Percentiles rank a stretch among this genome's conserved stretches.
Conservation (phyloP, 139 green algal genomes). For the Picochlorum sp. region DNA sequence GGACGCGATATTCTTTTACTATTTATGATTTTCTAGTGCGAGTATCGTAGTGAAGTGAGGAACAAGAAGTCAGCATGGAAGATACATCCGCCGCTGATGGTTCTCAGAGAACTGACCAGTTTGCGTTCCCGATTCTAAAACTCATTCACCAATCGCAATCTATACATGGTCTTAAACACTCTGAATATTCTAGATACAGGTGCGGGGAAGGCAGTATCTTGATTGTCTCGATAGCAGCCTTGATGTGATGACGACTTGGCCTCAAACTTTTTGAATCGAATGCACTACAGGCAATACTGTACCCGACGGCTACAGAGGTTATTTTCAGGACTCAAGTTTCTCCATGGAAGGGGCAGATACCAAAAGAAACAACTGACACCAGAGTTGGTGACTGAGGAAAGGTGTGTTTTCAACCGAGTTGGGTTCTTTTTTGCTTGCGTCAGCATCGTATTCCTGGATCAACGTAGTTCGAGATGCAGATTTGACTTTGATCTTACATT, state of each 20-base stretch:
- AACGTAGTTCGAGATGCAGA: neutral
- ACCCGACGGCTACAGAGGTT: slow-evolving; percentile 52
- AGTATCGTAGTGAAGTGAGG: too few species aligned
- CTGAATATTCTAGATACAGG: slow-evolving; percentile 29
- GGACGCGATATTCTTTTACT: too few species aligned
- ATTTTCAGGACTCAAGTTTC: slow-evolving; percentile 71
- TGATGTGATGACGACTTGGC: neutral
- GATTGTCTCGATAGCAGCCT: neutral
- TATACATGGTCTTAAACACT: slow-evolving; percentile 24
- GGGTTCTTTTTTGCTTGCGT: neutral
- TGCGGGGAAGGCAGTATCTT: neutral
- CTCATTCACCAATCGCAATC: slow-evolving; percentile 7
- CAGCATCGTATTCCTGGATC: neutral
- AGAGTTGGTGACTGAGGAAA: slow-evolving; percentile 44
- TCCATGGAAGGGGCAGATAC: slow-evolving; percentile 77
- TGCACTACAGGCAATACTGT: slow-evolving; percentile 72
- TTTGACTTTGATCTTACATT: neutral
- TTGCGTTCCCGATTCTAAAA: neutral
- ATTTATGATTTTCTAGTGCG: too few species aligned
- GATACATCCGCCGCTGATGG: neutral
- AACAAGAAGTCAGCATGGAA: too few species aligned
- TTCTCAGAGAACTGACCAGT: neutral
- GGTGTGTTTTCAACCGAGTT: slow-evolving; percentile 23
- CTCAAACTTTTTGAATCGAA: too few species aligned
- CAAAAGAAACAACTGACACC: slow-evolving; percentile 65